Evolutionary conservation across 2,329 filamentous ascomycete genomes (phyloP).

Genomic region (Ilyonectria robusta): DNA sequence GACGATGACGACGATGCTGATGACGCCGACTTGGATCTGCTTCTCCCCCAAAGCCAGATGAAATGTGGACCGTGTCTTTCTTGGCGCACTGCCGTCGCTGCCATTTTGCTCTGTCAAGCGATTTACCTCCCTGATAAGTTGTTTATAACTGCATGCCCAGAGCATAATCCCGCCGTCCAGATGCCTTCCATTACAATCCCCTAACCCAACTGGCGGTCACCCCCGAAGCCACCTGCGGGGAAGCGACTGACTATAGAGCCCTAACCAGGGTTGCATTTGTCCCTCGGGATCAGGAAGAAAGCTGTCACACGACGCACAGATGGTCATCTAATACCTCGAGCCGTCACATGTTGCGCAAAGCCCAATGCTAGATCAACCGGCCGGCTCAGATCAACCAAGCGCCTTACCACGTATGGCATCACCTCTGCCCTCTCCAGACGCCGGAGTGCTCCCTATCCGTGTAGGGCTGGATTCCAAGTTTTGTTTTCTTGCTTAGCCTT

Average conservation of each 20-base stretch:
- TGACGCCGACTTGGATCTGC: neutral
- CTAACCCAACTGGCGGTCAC: neutral
- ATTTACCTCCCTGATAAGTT: neutral
- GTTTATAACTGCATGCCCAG: neutral
- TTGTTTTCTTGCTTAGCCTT: no score
- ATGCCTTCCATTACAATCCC: neutral
- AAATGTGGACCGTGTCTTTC: neutral
- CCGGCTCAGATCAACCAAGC: neutral
- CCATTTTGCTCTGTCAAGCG: no score
- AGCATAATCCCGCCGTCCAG: neutral
- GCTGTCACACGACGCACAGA: neutral
- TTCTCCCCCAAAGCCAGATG: neutral
- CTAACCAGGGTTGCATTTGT: neutral
- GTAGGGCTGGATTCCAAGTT: no score
- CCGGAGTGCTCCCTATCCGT: no score
- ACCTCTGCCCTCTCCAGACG: no score
- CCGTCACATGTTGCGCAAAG: neutral
- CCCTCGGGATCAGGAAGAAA: neutral
- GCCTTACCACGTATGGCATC: neutral
- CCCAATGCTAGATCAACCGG: neutral
- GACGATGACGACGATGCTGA: neutral
- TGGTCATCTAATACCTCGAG: neutral
- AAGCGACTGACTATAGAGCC: neutral
- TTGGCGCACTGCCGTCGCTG: neutral
- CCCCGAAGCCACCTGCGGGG: neutral